Percentiles rank a stretch among this genome's conserved stretches.
phyloP scores from a whole-genome alignment of 2,329 filamentous ascomycete species.

The Fusarium annulatum region DNA sequence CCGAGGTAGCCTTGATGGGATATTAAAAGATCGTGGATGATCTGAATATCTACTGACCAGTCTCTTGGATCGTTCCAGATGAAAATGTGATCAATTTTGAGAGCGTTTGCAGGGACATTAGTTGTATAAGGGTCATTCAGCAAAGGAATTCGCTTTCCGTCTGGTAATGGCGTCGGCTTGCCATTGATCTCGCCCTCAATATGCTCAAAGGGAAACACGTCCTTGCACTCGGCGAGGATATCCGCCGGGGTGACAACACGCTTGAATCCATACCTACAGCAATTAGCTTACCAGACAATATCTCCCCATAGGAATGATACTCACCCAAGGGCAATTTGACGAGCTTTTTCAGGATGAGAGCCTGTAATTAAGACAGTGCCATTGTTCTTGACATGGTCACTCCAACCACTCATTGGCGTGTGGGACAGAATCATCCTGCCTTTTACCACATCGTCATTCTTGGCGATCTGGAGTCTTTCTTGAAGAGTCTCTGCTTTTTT shows the following conservation, averaged over 20 bases:
- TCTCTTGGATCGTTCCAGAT: constrained; percentile 97
- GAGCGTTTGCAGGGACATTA: constrained; percentile 54
- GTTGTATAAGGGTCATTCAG: constrained; percentile 48
- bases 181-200: constrained; percentile 48
- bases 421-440: constrained; percentile 77
- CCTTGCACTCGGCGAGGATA: constrained; percentile 77
- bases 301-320: constrained; percentile 17
- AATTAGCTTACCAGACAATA: not conserved
- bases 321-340: constrained; percentile 76
- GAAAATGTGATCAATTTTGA: constrained; percentile 90
- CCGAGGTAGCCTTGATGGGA: constrained; percentile 83
- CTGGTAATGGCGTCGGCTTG: constrained; percentile 45
- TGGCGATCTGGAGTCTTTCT: constrained; percentile 47
- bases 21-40: constrained; percentile 85
- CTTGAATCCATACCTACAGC: constrained; percentile 74
- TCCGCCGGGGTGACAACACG: constrained; percentile 89
- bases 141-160: constrained; percentile 48
- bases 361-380: constrained; percentile 78
- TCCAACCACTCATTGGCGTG: constrained; percentile 80
- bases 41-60: constrained; percentile 90
- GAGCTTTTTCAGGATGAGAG: constrained; percentile 73
- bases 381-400: constrained; percentile 50
- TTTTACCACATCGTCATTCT: constrained; percentile 50
- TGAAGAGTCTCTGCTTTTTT: constrained; percentile 51
- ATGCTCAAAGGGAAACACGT: constrained; percentile 83